These are phyloP conservation scores for Avicennia marina DNA, from an alignment of 257 asterid genomes.

Conservation along the genomic window DNA sequence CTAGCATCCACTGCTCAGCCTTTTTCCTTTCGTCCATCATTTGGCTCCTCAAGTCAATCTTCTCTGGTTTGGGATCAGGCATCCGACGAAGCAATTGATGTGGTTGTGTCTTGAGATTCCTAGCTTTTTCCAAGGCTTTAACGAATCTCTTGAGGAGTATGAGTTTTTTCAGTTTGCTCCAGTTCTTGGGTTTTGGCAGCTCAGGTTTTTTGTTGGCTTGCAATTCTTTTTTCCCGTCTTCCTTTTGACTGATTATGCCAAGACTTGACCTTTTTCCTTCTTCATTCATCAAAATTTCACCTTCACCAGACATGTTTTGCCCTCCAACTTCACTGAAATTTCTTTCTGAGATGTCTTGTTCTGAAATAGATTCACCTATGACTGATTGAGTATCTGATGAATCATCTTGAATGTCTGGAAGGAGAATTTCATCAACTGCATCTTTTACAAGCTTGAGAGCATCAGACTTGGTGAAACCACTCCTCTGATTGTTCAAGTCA, in stretches of 20 bases:
- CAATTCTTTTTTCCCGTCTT: slow-evolving; percentile 2
- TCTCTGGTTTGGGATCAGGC: slow-evolving; percentile 36
- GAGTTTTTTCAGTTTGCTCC: slow-evolving; percentile 77
- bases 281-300: slow-evolving; percentile 4
- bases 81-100: not conserved
- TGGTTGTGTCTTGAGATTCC: slow-evolving; percentile 29
- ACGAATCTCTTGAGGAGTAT: slow-evolving; percentile 71
- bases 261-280: not conserved
- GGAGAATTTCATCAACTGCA: slow-evolving; percentile 83
- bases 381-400: slow-evolving; percentile 43
- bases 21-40: slow-evolving; percentile 71
- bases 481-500: slow-evolving; percentile 17
- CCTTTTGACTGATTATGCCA: not conserved
- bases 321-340: slow-evolving; percentile 16
- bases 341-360: slow-evolving; percentile 29
- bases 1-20: slow-evolving; percentile 98
- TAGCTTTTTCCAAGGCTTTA: slow-evolving; percentile 66
- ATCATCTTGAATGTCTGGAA: slow-evolving; percentile 56
- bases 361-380: slow-evolving; percentile 40
- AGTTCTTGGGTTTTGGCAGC: slow-evolving; percentile 47
- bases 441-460: slow-evolving; percentile 78
- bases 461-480: slow-evolving; percentile 58
- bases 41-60: slow-evolving; percentile 57
- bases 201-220: slow-evolving; percentile 18
- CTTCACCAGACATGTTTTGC: not conserved